Conservation (phyloP, 208 protist species). For the Trypanosoma brucei region DNA sequence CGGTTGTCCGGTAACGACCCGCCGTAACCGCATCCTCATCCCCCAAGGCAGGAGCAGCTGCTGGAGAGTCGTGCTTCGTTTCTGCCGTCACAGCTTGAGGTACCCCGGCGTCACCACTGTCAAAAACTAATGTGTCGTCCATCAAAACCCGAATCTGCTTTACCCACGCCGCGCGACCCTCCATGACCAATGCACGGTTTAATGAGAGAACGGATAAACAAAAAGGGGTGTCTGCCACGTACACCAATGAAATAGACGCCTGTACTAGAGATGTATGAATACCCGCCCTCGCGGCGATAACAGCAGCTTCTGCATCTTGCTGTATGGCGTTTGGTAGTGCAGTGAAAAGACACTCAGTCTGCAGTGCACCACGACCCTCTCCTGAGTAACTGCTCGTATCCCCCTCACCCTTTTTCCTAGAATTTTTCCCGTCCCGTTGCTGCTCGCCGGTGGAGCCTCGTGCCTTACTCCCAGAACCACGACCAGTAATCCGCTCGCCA, state of each 20-base stretch:
- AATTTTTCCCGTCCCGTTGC: background rate
- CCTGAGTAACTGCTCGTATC: slow-evolving; percentile 23
- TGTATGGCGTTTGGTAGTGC: slow-evolving; percentile 6
- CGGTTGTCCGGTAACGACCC: background rate
- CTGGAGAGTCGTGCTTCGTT: background rate
- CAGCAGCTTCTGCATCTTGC: slow-evolving; percentile 6
- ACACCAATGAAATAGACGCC: slow-evolving; percentile 41
- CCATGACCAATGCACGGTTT: slow-evolving; percentile 34
- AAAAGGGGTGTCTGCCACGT: slow-evolving; percentile 61
- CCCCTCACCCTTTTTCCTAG: slow-evolving; percentile 4
- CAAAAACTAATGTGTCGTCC: slow-evolving; percentile 61
- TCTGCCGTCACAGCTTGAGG: background rate
- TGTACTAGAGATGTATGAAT: slow-evolving; percentile 24
- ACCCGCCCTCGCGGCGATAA: slow-evolving; percentile 3
- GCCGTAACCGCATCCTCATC: background rate
- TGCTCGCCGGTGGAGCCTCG: background rate
- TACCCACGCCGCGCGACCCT: slow-evolving; percentile 47
- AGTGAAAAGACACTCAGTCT: slow-evolving; percentile 13
- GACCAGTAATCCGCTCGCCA: slow-evolving; percentile 24
- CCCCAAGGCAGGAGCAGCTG: background rate
- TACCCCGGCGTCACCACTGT: slow-evolving; percentile 45
- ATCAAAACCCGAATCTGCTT: slow-evolving; percentile 39
- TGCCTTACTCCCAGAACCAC: slow-evolving; percentile 3
- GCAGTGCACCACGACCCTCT: slow-evolving; percentile 20
- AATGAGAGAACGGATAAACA: slow-evolving; percentile 44